These are phyloP conservation scores for Astragalus glycyphyllos DNA, from an alignment of 306 rosid genomes.

Conservation along the genomic window DNA sequence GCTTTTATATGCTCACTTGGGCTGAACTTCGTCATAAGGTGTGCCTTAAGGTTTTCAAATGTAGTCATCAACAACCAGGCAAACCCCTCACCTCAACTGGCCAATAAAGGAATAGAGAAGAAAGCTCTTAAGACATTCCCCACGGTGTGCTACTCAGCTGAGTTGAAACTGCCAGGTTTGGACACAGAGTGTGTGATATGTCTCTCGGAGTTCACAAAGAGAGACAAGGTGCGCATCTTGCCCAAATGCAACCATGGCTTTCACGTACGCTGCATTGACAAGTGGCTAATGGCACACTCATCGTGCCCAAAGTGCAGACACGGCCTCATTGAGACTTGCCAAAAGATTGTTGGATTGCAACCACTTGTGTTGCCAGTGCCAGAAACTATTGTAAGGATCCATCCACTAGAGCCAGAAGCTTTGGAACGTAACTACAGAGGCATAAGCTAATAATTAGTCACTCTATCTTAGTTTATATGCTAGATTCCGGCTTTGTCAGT, in stretches of 20 bases:
- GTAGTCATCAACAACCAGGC: slow-evolving; percentile 47
- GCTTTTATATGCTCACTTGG: slow-evolving; percentile 82
- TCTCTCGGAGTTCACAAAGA: slow-evolving; percentile 62
- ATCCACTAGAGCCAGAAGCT: slow-evolving; percentile 67
- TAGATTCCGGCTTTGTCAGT: no score
- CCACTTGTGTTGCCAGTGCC: slow-evolving; percentile 39
- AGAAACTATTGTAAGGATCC: slow-evolving; percentile 52
- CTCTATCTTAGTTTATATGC: background rate
- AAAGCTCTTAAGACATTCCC: slow-evolving; percentile 80
- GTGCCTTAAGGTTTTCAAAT: slow-evolving; percentile 63
- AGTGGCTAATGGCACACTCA: slow-evolving; percentile 79
- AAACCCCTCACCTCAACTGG: slow-evolving; percentile 30
- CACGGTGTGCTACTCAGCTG: slow-evolving; percentile 53
- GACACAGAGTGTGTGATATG: slow-evolving; percentile 83
- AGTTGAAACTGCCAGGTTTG: slow-evolving; percentile 55
- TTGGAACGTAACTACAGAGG: slow-evolving; percentile 62
- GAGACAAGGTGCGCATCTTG: slow-evolving; percentile 70
- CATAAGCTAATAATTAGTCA: slow-evolving; percentile 11
- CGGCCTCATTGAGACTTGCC: slow-evolving; percentile 68
- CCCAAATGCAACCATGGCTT: slow-evolving; percentile 93
- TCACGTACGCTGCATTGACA: slow-evolving; percentile 81
- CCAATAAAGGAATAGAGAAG: slow-evolving; percentile 65
- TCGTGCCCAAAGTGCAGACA: slow-evolving; percentile 94
- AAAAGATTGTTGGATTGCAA: slow-evolving; percentile 60
- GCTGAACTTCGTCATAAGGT: slow-evolving; percentile 71